Base-by-base conservation (phyloP, 345 rosid species). In the Gossypium raimondii region DNA sequence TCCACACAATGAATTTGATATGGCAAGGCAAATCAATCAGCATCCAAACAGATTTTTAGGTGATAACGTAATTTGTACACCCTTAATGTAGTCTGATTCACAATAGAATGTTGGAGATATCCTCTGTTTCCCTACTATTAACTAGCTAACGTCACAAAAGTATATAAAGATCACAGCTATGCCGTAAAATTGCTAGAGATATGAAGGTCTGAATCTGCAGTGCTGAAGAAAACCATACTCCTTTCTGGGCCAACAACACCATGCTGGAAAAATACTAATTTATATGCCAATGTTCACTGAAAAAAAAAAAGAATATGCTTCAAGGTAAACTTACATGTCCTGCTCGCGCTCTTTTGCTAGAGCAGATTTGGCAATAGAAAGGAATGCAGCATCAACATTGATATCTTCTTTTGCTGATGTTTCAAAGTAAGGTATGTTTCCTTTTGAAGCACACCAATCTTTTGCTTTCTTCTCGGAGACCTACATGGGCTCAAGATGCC, bases 381-480 rank as follows among this genome's bases (percentile, higher is more conserved):
- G 78, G 82, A 94, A 94, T 1, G 97, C 86, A 53, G 87, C 85
- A 83, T 94, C 97, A 59, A 94, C 92, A 81, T 94, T 92, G 87
- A 82, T 78, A 85, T 92, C 97, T 81, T 94, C 97, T 85, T 94
- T 94, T 67, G 98, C 98, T 16, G 97, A 94, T 70, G 95, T 94
- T 87, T 94, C 98, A 76, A 84, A 90, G 84, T 94, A 94, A 51
- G 93, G 88, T 66, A 94, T 90, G 83, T 88, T 87, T 63, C 97
- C 97, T 76, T 89, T 94, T 8, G 93, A 80, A 60, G 87, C 90
- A 74, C 98, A 94, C 98, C 98, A 94, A 17, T 94, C 98, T 84
- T 87, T 87, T 24, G 98, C 97, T 87, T 92, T 94, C 91, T 92
- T 94, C 84, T 94, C 97, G 62, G 98, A 94, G 53, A 94, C 97